Percentiles rank a stretch among this genome's conserved stretches.
Evolutionary conservation across 169 alveolate genomes (phyloP).

Genomic region (Eimeria sp.): DNA sequence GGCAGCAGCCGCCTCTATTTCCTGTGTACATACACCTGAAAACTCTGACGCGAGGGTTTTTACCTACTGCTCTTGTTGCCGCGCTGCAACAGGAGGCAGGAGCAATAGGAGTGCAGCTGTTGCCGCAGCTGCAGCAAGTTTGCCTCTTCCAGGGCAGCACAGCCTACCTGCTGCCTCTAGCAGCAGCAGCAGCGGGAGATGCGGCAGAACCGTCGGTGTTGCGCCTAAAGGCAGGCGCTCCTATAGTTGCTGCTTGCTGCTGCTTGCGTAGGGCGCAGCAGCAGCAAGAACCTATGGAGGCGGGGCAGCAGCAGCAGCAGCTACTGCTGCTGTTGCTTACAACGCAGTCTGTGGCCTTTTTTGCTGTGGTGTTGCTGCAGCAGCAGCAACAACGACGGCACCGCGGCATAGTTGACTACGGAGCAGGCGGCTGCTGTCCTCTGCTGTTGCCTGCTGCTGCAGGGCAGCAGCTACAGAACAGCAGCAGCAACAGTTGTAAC

Average conservation of each 20-base stretch:
- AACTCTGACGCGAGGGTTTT: slow-evolving; percentile 22
- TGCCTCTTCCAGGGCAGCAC: slow-evolving; percentile 58
- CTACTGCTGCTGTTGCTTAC: slow-evolving; percentile 48
- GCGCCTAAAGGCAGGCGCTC: slow-evolving; percentile 26
- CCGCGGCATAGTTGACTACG: slow-evolving; percentile 19
- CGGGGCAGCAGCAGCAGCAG: slow-evolving; percentile 56
- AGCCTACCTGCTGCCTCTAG: slow-evolving; percentile 57
- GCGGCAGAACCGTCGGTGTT: slow-evolving; percentile 13
- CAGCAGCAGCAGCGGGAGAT: slow-evolving; percentile 60
- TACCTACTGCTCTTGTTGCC: slow-evolving; percentile 53
- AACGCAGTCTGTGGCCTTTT: slow-evolving; percentile 33
- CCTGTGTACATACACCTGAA: slow-evolving; percentile 70
- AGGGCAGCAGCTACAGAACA: slow-evolving; percentile 20
- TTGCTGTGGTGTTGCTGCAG: slow-evolving; percentile 59
- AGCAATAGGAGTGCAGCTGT: slow-evolving; percentile 64
- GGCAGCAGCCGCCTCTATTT: slow-evolving; percentile 62
- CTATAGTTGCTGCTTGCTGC: slow-evolving; percentile 75
- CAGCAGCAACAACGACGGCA: slow-evolving; percentile 55
- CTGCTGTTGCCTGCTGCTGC: slow-evolving; percentile 45
- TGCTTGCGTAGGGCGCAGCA: slow-evolving; percentile 49
- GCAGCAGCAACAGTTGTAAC: slow-evolving; percentile 58
- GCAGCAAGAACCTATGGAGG: slow-evolving; percentile 16
- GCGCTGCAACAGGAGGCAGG: slow-evolving; percentile 72
- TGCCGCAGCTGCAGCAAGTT: slow-evolving; percentile 75
- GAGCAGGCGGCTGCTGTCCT: slow-evolving; percentile 58